Percentiles rank a stretch among this genome's conserved stretches.
These are phyloP conservation scores for Phytophthora brassicae DNA, from an alignment of 352 stramenopile species.

Conservation along the genomic window DNA sequence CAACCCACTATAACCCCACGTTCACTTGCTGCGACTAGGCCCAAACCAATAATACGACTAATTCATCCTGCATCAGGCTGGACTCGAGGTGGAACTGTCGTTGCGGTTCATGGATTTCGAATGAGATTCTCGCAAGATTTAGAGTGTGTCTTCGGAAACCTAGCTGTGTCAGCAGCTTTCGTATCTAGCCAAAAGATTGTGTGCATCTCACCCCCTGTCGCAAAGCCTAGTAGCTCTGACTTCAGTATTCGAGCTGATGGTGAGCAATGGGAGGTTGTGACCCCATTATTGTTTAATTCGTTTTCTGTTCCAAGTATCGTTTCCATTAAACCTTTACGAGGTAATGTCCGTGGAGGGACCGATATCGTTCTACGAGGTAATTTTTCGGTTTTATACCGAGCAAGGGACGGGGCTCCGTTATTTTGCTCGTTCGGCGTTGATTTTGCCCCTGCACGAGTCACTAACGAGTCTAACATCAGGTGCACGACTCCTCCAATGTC, in stretches of 20 bases:
- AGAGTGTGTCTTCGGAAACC: slow-evolving; percentile 42
- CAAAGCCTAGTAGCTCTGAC: not conserved
- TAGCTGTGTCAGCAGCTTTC: slow-evolving; percentile 24
- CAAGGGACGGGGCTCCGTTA: slow-evolving; percentile 8
- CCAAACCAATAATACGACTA: slow-evolving; percentile 17
- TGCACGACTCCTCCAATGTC: slow-evolving; percentile 31
- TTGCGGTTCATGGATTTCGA: slow-evolving; percentile 32
- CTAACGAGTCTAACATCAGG: slow-evolving; percentile 4
- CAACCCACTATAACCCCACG: not conserved
- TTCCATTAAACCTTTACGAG: slow-evolving; percentile 25
- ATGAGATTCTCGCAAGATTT: slow-evolving; percentile 24
- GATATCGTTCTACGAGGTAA: slow-evolving; percentile 32
- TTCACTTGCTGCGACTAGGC: not conserved
- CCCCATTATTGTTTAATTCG: slow-evolving; percentile 26
- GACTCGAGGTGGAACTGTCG: slow-evolving; percentile 31
- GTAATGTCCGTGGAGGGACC: slow-evolving; percentile 31
- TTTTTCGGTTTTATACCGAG: slow-evolving; percentile 20
- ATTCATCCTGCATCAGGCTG: slow-evolving; percentile 39
- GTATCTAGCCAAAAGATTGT: slow-evolving; percentile 26
- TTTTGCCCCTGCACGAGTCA: slow-evolving; percentile 12
- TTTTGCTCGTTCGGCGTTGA: slow-evolving; percentile 37
- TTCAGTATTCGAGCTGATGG: slow-evolving; percentile 26
- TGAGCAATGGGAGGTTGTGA: slow-evolving; percentile 10
- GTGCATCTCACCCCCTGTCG: slow-evolving; percentile 32
- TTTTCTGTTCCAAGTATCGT: slow-evolving; percentile 20